phyloP scores from a whole-genome alignment of 345 rosid genomes.

The Hirschfeldia incana region DNA sequence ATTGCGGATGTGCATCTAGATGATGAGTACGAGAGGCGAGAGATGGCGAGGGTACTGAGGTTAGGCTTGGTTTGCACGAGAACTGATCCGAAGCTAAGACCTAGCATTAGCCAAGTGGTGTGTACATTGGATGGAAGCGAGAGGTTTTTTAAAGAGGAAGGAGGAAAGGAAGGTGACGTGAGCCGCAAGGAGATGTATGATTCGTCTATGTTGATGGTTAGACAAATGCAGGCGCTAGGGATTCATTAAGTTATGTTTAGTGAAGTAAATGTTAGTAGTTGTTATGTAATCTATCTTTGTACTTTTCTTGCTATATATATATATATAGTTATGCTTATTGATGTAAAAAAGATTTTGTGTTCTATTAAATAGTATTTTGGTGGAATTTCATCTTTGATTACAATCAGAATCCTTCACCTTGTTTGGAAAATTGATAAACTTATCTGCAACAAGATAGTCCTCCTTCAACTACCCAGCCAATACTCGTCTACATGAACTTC shows the following conservation, averaged over 20 bases:
- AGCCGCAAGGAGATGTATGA: conserved; percentile 69
- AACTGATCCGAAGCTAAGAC: conserved; percentile 69
- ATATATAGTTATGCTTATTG: not conserved
- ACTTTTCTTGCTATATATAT: not conserved
- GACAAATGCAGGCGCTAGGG: conserved; percentile 81
- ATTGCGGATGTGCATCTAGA: conserved; percentile 60
- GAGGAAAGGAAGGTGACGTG: conserved; percentile 51
- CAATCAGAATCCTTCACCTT: not conserved
- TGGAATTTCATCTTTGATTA: not conserved
- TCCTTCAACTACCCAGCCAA: not conserved
- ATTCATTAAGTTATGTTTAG: conserved; percentile 51
- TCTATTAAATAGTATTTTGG: not conserved
- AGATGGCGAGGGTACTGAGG: conserved; percentile 56
- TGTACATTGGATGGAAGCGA: conserved; percentile 85
- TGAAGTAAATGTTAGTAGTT: conserved; percentile 9
- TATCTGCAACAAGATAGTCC: not conserved
- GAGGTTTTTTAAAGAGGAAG: conserved; percentile 41
- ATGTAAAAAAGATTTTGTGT: conserved; percentile 1
- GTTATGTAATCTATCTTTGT: not conserved
- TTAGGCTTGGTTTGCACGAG: conserved; percentile 84
- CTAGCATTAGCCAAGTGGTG: conserved; percentile 79
- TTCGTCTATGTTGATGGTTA: conserved; percentile 61
- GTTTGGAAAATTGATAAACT: not conserved
- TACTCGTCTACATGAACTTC: not conserved
- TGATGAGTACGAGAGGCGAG: conserved; percentile 47